Conservation (phyloP, 257 asterid genomes). For the Capsicum rhomboideum region DNA sequence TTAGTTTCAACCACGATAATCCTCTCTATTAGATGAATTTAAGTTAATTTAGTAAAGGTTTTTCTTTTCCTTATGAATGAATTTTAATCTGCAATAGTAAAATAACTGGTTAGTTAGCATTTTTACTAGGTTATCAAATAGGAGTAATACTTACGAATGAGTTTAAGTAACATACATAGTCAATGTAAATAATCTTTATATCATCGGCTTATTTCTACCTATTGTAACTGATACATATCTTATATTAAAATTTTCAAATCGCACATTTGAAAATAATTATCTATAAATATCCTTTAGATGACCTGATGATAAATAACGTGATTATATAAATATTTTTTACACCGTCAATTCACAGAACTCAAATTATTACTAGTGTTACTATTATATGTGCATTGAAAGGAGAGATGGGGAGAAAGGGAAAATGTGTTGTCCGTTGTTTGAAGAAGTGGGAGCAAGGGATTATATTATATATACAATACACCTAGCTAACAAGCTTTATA, state of each 20-base stretch:
- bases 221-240: not conserved
- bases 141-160: not conserved
- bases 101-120: no score
- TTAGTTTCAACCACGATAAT: not conserved
- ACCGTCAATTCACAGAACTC: accelerated
- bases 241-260: not conserved
- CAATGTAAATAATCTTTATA: no score
- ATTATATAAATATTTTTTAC: not conserved
- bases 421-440: slow-evolving; percentile 41
- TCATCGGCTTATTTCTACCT: not conserved
- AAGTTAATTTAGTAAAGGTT: not conserved
- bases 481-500: slow-evolving; percentile 22
- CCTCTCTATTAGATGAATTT: not conserved
- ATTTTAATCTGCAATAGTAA: no score
- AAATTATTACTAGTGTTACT: not conserved
- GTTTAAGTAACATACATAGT: not conserved
- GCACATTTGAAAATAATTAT: not conserved
- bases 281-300: not conserved
- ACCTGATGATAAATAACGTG: not conserved
- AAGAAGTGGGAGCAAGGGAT: slow-evolving; percentile 19
- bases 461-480: not conserved
- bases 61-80: no score
- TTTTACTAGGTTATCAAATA: no score
- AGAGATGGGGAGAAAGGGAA: not conserved
- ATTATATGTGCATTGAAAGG: not conserved